These are phyloP conservation scores for Physcomitrellopsis africana DNA, from an alignment of 225 moss, liverwort and hornwort species.

Conservation along the genomic window DNA sequence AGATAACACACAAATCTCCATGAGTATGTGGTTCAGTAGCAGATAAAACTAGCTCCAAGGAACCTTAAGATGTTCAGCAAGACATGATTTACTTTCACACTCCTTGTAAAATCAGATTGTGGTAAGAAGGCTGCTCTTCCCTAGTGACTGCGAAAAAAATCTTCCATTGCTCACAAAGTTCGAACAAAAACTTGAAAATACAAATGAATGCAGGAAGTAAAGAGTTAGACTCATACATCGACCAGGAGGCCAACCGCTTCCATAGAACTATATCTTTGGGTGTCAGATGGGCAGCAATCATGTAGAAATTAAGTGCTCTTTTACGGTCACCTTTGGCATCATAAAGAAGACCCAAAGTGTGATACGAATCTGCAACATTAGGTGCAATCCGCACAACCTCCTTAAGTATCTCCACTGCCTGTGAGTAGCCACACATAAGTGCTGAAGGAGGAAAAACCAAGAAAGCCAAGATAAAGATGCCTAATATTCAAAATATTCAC, in stretches of 20 bases:
- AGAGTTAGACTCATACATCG: conserved; percentile 61
- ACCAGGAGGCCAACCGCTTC: conserved; percentile 99
- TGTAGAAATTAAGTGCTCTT: conserved; percentile 96
- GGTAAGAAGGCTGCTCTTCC: background rate
- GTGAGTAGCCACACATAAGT: conserved; percentile 41
- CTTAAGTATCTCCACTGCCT: conserved; percentile 90
- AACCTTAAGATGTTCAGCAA: background rate
- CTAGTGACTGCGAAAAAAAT: conserved; percentile 10
- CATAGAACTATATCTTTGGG: conserved; percentile 94
- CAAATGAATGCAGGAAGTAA: conserved; percentile 16
- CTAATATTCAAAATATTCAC: background rate
- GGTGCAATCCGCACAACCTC: conserved; percentile 96
- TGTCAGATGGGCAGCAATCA: conserved; percentile 98
- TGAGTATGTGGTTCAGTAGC: conserved; percentile 16
- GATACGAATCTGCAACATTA: conserved; percentile 97
- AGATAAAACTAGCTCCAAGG: conserved; percentile 19
- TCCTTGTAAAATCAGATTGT: conserved; percentile 1
- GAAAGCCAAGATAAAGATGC: conserved; percentile 12
- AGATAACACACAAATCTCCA: conserved; percentile 14
- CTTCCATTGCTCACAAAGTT: background rate
- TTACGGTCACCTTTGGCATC: conserved; percentile 97
- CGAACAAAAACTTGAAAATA: background rate
- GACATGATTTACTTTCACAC: conserved; percentile 1
- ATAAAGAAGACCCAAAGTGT: conserved; percentile 90
- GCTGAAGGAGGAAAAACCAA: conserved; percentile 18